Base-by-base conservation (phyloP, 1,284 basidiomycete species). In the Volvariella surrecta region DNA sequence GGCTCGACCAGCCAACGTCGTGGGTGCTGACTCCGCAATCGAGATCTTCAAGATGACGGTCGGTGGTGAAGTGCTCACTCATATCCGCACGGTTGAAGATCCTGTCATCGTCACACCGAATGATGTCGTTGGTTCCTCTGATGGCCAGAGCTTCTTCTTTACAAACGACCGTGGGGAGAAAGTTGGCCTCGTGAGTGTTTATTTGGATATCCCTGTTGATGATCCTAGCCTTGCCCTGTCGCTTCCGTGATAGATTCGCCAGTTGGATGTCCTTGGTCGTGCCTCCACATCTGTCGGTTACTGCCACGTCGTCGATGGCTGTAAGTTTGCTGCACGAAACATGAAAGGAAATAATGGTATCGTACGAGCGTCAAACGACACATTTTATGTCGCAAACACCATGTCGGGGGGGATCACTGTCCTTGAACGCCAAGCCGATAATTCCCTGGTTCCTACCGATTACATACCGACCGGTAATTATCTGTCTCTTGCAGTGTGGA, bases 11-110 rank as follows among this genome's bases (percentile, higher is more conserved):
- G 60, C 74, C 1, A 52, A 47, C n/a, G 45, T 53, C n/a, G 62
- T 70, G 3, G 85, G 85, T 13, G 80, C 84, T 3, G 79, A 88
- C 54, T 83, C 82, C 1, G 73, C 69, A 35, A 64, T 89, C 16
- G 85, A 89, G 54, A 66, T 89, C 19, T 88, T 89, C 58, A 71
- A 71, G 50, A 77, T 77, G 0, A 60, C 48, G 0, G 51, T 73
- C 2, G 73, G 75, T 3, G 62, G 64, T 39, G 54, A 58, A 4
- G 58, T 55, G 4, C 56, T 85, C 47, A 61, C 63, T 4, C 74
- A 85, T 54, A 56, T 86, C 32, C 64, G 61, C 40, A 87, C 85
- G 3, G 62, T 85, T 18, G 59, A 68, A 18, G 67, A 81, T 54
- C 66, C 74, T 1, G 56, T 74, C 7, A 72, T 89, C 15, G 44